Evolutionary conservation across 179 eudicot species (phyloP), one percentile per base, ranked within the genome.

Genomic region (Actinidia polygama): DNA sequence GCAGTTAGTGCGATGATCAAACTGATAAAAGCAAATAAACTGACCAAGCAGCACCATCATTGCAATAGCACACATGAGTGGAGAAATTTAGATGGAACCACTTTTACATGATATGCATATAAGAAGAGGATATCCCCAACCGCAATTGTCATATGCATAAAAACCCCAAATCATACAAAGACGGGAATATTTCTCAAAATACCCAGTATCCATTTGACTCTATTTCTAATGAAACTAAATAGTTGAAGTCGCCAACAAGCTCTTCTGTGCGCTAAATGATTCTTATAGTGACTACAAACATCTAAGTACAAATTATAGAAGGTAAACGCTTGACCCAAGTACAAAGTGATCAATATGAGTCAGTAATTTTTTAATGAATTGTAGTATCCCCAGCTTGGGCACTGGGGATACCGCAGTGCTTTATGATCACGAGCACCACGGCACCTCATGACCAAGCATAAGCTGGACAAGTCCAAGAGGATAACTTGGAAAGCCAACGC

Each of bases 221-320:
- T 70, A 11, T 44, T 46, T 70, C 53, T 7, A 44, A 44, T 46
- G 74, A 44, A 44, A 70, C 9, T 19, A 4, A 46, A 44, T 23
- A 44, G 53, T 70, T 12, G 54, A 70, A 70, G 74, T 19, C 58
- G n/a, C 50, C 76, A 72, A 72, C 76, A 26, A 68, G 36, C 51
- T 44, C 74, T 44, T 15, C 16, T 10, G 44, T 26, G 71, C 71
- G 46, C 3, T 67, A 11, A 67, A 67, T 67, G 46, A 16, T 14
- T 67, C 18, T 67, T 36, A n/a, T 36, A 68, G 73, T 18, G 47
- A 7, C 50, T 4, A 67, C 72, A 68, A 15, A 8, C 47, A 67
- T 67, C 69, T 67, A 67, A 66, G 30, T 68, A 1, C 72, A 68
- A 68, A 6, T 40, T 36, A 68, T 30, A 12, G 19, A 40, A 40